Base-by-base conservation (phyloP, 2,329 filamentous ascomycete species). In the Penicillium verrucosum region DNA sequence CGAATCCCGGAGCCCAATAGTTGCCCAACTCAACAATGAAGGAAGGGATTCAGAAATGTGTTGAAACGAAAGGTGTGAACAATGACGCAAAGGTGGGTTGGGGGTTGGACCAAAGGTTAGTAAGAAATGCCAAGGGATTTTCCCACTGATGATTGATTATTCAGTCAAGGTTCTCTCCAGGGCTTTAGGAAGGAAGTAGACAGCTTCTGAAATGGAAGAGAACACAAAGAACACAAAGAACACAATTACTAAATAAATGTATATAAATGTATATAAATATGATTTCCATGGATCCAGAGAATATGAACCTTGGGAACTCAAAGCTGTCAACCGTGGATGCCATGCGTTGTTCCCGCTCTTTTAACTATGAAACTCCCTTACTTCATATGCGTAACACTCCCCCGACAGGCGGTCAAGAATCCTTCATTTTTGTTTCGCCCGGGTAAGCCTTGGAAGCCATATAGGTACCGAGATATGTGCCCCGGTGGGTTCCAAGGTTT, bases 21-120 rank as follows among this genome's bases (percentile, higher is more conserved):
- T 55, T 56, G 54, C 48, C 54, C 48, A 56, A 56, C 54, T 29
- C 27, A 50, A 36, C 38, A 44, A 51, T 43, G 14, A 43, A 56
- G 32, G 47, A 56, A 32, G 47, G 14, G 41, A 46, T 18, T 34
- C 42, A 52, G 43, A 43, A 48, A 40, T 25, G 38, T 44, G n/a
- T 23, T 27, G n/a, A 46, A 27, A 38, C 8, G 48, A 42, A 51
- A 51, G 23, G 34, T 43, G 38, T 27, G 41, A 45, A 56, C 48
- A 56, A 56, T 56, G 54, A 54, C 51, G 51, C 40, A 44, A 51
- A 54, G 46, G 53, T 56, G 53, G 47, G 47, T 46, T 56, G 54
- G 34, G 29, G 29, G 42, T 46, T 32, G 37, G 34, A 52, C 54
- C 29, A 52, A 56, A 52, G 25, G 43, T 48, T 54, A 48, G 43